A percentile compares a stretch with the other conserved stretches of the same genome.
Evolutionary conservation across 345 rosid species (phyloP).

Genomic region (Erodium maritimum): DNA sequence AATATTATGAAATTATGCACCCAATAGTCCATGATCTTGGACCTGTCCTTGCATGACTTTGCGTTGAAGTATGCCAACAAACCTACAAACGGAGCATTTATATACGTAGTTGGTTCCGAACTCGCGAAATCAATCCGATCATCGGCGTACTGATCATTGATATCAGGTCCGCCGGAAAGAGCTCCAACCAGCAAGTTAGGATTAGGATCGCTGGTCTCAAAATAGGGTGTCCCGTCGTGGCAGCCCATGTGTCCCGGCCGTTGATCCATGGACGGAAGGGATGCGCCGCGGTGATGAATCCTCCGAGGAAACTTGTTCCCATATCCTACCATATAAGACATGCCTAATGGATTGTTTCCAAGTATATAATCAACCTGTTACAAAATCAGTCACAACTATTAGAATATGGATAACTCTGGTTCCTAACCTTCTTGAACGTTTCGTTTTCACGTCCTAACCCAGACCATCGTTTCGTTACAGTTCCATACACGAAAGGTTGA

Average conservation of each 20-base stretch:
- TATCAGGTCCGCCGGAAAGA: conserved; percentile 64
- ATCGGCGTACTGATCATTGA: conserved; percentile 38
- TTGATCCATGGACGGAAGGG: conserved; percentile 40
- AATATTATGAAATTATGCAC: no score
- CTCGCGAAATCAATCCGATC: conserved; percentile 16
- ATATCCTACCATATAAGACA: conserved; percentile 90
- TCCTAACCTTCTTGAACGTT: no score
- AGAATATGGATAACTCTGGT: no score
- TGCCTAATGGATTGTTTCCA: conserved; percentile 58
- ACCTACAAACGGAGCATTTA: conserved; percentile 58
- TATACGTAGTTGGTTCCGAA: conserved; percentile 55
- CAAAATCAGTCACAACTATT: neutral
- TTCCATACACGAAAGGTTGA: no score
- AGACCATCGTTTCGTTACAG: no score
- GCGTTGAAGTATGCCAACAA: conserved; percentile 35
- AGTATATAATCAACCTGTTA: conserved; percentile 64
- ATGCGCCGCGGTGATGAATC: conserved; percentile 70
- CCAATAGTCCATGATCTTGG: no score
- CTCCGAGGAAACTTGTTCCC: conserved; percentile 45
- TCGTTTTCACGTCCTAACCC: no score
- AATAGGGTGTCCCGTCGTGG: conserved; percentile 37
- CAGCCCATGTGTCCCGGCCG: conserved; percentile 34
- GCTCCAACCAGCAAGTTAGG: conserved; percentile 66
- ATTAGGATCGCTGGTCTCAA: conserved; percentile 26
- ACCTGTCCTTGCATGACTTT: neutral